These are phyloP conservation scores for Emericellopsis terricola DNA, from an alignment of 495 filamentous ascomycete species.

Conservation along the genomic window DNA sequence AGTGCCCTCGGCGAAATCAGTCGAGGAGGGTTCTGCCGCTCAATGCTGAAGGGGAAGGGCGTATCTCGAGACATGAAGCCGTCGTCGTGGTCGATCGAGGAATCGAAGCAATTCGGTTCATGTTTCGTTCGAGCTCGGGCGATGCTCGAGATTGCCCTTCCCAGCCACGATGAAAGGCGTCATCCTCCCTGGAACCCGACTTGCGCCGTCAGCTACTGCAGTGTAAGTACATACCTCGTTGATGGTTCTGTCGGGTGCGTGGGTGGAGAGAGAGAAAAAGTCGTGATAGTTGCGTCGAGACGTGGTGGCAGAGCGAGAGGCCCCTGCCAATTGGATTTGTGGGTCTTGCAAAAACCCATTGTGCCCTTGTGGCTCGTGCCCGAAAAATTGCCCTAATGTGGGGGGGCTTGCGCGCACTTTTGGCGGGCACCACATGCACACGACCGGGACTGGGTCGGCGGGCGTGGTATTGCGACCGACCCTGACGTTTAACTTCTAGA, in stretches of 20 bases:
- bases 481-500: too few species aligned
- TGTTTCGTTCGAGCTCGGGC: constrained; percentile 7
- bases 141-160: constrained; percentile 27
- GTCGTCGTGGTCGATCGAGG: constrained; percentile 3
- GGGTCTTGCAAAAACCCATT: too few species aligned
- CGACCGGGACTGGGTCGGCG: not conserved
- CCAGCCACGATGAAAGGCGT: constrained; percentile 28
- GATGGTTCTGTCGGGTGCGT: not conserved
- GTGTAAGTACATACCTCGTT: constrained; percentile 19
- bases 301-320: too few species aligned
- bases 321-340: too few species aligned
- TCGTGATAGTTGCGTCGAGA: not conserved
- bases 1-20: constrained; percentile 53
- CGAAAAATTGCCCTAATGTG: constrained; percentile 6
- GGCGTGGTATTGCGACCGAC: too few species aligned
- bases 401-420: not conserved
- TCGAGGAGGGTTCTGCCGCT: constrained; percentile 80
- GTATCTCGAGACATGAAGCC: constrained; percentile 33
- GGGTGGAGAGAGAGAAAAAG: constrained; percentile 3
- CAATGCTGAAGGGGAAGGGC: constrained; percentile 54
- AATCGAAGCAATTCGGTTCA: constrained; percentile 1
- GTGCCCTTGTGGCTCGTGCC: constrained; percentile 6
- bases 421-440: constrained; percentile 2
- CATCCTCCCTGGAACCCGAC: constrained; percentile 10
- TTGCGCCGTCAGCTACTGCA: constrained; percentile 12